Evolutionary conservation across 2,329 filamentous ascomycete species (phyloP), one percentile per base, ranked within the genome.

Genomic region (Alternaria tenuissima): DNA sequence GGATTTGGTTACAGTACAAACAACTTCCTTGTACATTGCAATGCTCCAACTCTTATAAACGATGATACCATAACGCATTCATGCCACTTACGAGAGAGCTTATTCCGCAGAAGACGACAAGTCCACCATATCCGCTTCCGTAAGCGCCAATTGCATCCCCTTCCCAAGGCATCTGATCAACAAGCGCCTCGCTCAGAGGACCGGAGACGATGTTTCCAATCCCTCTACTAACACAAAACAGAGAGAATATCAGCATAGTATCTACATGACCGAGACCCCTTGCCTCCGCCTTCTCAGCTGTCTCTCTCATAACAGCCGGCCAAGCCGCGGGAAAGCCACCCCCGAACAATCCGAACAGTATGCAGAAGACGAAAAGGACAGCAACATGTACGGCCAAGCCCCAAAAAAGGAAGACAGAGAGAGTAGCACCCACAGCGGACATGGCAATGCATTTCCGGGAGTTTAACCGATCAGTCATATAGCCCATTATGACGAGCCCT

Each of bases 331-430:
- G 54, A 28, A 68, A 73, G 32, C 64, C 63, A 0, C 73, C 71
- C 0, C 69, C 71, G 44, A 78, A 75, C 11, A 79, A 55, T 0
- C 78, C 77, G 38, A 80, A 81, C 6, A 69, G 36, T 44, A 74
- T 42, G 20, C 60, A 68, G 46, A 76, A 76, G 12, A 66, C 61
- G 24, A 71, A 62, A 8, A 86, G 69, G 0, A 71, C 52, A 0
- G 67, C 63, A 63, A 78, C 7, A 60, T 72, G 75, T 5, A 74
- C 71, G 0, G 82, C 76, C 9, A 84, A 66, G 0, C 83, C 83
- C 83, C 83, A 86, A 30, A 81, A 57, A 0, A 81, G 65, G 55
- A 84, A 84, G 0, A 81, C 72, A 0, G 81, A 78, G 2, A 80
- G 12, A 0, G 73, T 76, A 26, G 80, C 52, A 7, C 82, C 81